Base-by-base conservation (phyloP, 129 eudicot genomes). In the Flaveria linearis region DNA sequence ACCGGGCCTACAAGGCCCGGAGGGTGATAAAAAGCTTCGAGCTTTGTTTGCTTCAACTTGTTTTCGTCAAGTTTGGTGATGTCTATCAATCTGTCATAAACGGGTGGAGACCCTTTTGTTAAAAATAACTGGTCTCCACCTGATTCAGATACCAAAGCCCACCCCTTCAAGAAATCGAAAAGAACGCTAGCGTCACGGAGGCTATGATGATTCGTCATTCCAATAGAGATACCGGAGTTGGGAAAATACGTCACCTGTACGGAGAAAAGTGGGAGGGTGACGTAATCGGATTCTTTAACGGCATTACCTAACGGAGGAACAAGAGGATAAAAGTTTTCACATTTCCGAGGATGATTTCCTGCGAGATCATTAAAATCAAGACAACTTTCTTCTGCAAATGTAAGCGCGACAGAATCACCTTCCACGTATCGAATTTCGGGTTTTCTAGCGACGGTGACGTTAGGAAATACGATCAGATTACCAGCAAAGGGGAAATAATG, bases 171-270 rank as follows among this genome's bases (percentile, higher is more conserved):
- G 76, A 85, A 88, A 33, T 67, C 75, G 17, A 69, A 62, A 23
- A 75, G 74, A 1, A 84, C 75, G 41, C 70, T 71, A 1, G 84
- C 85, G 64, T 88, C 92, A 13, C 86, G 82, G 16, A 69, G 73
- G 14, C 81, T 87, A 63, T 83, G 85, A 42, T 75, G 84, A 65
- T 73, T 69, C 14, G 87, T 71, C 47, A 85, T 70, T 57, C 92
- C 92, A 1, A 88, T 61, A 16, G 84, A 70, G 15, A 88, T 30
- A 9, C 92, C 88, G 0, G 0, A 12, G 22, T 78, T 75, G 3
- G 81, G 84, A 55, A 85, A 88, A n/a, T 75, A 15, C 13, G 89
- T 88, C 9, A 87, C 78, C 25, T 85, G 85, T 0, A 87, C 41
- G 0, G 87, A 82, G 50, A 87, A 70, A 69, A 87, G 51, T 5